Evolutionary conservation across 441 rosid species (phyloP), one percentile per base, ranked within the genome.

Genomic region (Metrosideros polymorpha): DNA sequence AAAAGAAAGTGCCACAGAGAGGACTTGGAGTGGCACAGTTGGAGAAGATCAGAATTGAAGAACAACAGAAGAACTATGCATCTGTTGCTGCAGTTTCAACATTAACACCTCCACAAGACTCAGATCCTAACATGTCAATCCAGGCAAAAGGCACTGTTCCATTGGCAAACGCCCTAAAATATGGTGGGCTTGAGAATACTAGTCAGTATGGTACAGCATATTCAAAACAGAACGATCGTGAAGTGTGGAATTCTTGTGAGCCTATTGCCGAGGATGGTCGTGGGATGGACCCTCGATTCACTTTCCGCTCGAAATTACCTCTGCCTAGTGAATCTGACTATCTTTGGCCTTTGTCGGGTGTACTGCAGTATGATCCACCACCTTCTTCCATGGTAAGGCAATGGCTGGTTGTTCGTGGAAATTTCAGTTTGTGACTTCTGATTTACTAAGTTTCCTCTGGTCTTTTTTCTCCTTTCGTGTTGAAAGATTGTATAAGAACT

Each of bases 1-100:
- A 88, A 47, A 94, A 89, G 88, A 92, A 89, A 43, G 87, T 91
- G 7, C 96, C 96, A 39, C 93, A 89, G 84, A 86, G 95, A 88
- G 95, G 95, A 50, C 93, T 94, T 27, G 97, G 95, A 84, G 94
- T 91, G 56, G 94, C 96, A 12, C 93, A 93, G 45, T 90, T 94
- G 56, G 96, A 94, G 85, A 93, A 86, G 88, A 92, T 94, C 71
- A 92, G 94, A 82, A 61, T 93, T 12, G 93, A 93, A 87, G 92
- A 94, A 84, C 95, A 92, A 66, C 90, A 90, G 63, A 90, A 86
- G 90, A 92, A 88, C 85, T 89, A 89, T 83, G 88, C 87, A 17
- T 61, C 71, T 35, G 83, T 83, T 49, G 56, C 86, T 35, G 32
- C 84, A 54, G 47, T 61, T 42, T 15, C 85, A 54, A 82, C 66